A percentile compares a stretch with the other conserved stretches of the same genome.
phyloP scores from a whole-genome alignment of 2,329 filamentous ascomycete species.

The Arthrobotrys sinensis region DNA sequence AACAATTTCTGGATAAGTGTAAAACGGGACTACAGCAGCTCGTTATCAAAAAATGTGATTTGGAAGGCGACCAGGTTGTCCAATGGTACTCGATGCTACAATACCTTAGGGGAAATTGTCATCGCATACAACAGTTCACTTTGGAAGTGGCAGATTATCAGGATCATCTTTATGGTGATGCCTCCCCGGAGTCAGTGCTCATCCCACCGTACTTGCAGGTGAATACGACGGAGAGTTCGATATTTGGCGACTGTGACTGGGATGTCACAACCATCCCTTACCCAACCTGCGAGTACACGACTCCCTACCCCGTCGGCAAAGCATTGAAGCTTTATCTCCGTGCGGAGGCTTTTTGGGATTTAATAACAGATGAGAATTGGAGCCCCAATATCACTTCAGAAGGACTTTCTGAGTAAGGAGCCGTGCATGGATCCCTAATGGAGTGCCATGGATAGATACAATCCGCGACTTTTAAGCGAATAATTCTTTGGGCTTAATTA shows the following conservation, averaged over 20 bases:
- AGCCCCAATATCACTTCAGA: neutral
- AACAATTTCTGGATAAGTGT: slow-evolving; percentile 3
- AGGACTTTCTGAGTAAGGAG: too few relatives aligned
- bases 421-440: too few relatives aligned
- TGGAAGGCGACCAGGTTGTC: neutral
- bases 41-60: neutral
- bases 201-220: too few relatives aligned
- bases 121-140: neutral
- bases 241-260: neutral
- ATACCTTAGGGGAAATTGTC: neutral
- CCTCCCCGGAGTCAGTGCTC: too few relatives aligned
- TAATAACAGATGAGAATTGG: neutral
- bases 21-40: neutral
- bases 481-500: too few relatives aligned
- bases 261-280: neutral
- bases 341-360: neutral
- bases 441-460: too few relatives aligned
- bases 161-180: too few relatives aligned
- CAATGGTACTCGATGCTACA: neutral
- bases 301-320: neutral
- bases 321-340: neutral
- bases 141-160: neutral
- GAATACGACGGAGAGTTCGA: neutral
- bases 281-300: neutral
- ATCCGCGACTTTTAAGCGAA: too few relatives aligned